Conservation (phyloP, 805 yeast species). For the Spathaspora girioi region DNA sequence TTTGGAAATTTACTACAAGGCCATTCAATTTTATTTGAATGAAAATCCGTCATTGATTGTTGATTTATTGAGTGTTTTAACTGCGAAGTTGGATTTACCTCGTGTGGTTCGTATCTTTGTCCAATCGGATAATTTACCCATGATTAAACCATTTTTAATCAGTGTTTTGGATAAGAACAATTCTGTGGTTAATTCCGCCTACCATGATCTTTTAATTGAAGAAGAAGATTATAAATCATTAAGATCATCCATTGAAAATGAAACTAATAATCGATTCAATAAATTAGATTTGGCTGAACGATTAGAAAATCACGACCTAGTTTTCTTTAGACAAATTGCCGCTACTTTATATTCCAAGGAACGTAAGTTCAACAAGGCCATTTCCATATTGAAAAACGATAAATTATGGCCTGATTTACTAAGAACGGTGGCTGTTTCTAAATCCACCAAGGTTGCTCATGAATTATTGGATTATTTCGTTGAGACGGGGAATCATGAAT, state of each 20-base stretch:
- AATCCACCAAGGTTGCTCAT: slow-evolving; percentile 76
- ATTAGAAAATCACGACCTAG: slow-evolving; percentile 83
- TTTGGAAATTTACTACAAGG: slow-evolving; percentile 94
- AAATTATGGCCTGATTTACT: slow-evolving; percentile 94
- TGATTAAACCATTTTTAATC: slow-evolving; percentile 91
- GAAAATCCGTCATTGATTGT: slow-evolving; percentile 89
- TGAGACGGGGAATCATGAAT: slow-evolving; percentile 94
- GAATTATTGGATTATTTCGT: slow-evolving; percentile 89
- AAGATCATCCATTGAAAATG: slow-evolving; percentile 74
- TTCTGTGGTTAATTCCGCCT: slow-evolving; percentile 88
- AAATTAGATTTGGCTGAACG: slow-evolving; percentile 88
- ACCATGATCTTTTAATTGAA: slow-evolving; percentile 91
- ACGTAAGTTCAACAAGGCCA: slow-evolving; percentile 89
- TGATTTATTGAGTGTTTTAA: slow-evolving; percentile 77
- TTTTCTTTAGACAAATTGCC: slow-evolving; percentile 94
- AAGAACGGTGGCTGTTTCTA: slow-evolving; percentile 83
- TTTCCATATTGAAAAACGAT: slow-evolving; percentile 84
- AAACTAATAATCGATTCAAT: slow-evolving; percentile 83
- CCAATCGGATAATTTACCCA: slow-evolving; percentile 92
- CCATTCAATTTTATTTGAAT: slow-evolving; percentile 87
- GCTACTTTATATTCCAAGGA: slow-evolving; percentile 91
- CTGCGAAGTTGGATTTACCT: slow-evolving; percentile 89
- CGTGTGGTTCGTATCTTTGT: slow-evolving; percentile 93
- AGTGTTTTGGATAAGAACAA: slow-evolving; percentile 88
- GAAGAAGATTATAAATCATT: slow-evolving; percentile 94